A percentile compares a stretch with the other conserved stretches of the same genome.
Conservation (phyloP, 176 grass and related monocot genomes). For the Carex scoparia region DNA sequence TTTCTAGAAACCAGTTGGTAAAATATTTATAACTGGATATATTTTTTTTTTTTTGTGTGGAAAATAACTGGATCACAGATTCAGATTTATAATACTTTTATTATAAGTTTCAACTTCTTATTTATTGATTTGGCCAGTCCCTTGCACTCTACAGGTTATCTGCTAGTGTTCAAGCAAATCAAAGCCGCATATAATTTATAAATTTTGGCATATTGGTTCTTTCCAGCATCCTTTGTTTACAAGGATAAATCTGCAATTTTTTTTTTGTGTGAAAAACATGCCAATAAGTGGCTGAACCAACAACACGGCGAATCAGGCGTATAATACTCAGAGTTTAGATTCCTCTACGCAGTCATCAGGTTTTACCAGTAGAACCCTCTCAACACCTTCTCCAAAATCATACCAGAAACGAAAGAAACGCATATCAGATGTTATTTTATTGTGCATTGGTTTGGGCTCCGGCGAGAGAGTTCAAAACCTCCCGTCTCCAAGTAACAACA, state of each 20-base stretch:
- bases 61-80: neutral
- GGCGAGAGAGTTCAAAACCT: neutral
- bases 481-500: neutral
- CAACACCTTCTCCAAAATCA: neutral
- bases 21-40: neutral
- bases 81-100: neutral
- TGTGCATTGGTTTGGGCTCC: neutral
- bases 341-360: neutral
- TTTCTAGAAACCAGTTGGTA: constrained; percentile 3
- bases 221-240: neutral
- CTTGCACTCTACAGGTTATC: neutral
- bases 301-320: neutral
- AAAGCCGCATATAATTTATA: neutral
- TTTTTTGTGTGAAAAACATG: neutral
- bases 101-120: neutral
- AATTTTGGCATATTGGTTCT: neutral
- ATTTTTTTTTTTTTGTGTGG: no score
- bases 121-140: neutral
- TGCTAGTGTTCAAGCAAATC: neutral
- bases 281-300: neutral
- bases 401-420: neutral
- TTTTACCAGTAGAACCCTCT: neutral
- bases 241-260: neutral
- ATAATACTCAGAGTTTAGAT: neutral
- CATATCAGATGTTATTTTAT: constrained; percentile 20